Conservation (phyloP, 495 filamentous ascomycete species). For the Cenococcum geophilum region DNA sequence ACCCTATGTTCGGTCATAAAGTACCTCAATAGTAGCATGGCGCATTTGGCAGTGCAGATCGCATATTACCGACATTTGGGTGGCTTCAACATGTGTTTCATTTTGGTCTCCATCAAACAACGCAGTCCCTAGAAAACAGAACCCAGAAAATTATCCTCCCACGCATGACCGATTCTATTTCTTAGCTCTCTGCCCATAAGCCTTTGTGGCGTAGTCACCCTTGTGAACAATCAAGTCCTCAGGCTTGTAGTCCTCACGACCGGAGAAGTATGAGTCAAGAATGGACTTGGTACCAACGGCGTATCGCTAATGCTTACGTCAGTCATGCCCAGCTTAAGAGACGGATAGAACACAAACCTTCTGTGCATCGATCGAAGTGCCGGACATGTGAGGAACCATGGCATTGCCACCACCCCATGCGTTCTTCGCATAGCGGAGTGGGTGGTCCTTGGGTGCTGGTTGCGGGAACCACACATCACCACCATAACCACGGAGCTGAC, state of each 20-base stretch:
- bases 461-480: conserved; percentile 94
- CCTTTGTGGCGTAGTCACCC: conserved; percentile 93
- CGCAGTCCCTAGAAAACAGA: neutral
- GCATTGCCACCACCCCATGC: conserved; percentile 95
- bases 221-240: conserved; percentile 89
- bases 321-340: neutral
- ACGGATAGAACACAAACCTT: conserved; percentile 40
- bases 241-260: conserved; percentile 76
- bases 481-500: conserved; percentile 94
- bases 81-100: neutral
- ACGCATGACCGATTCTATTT: neutral
- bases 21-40: neutral
- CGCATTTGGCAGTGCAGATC: neutral
- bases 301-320: conserved; percentile 52
- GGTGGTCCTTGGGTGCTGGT: conserved; percentile 91
- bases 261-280: conserved; percentile 82
- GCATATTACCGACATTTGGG: neutral
- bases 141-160: neutral
- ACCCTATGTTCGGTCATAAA: too few species aligned
- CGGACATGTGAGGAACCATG: conserved; percentile 98
- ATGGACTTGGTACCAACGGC: conserved; percentile 84
- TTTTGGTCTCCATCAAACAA: neutral
- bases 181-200: conserved; percentile 69
- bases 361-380: conserved; percentile 95
- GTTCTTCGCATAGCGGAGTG: conserved; percentile 86